Evolutionary conservation across 441 rosid species (phyloP), one percentile per base, ranked within the genome.

Genomic region (Mallotus repandus): DNA sequence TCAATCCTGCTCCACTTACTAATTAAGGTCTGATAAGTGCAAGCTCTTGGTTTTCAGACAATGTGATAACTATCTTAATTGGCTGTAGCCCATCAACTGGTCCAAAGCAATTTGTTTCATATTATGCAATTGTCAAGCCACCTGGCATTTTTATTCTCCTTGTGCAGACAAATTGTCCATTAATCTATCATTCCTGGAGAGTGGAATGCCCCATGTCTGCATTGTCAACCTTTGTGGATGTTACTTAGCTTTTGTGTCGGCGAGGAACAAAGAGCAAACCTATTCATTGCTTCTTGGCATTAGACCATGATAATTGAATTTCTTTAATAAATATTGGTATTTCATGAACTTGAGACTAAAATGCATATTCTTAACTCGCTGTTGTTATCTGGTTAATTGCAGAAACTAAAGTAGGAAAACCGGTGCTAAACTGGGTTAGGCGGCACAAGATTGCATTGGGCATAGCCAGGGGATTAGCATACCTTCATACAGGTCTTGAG

Each of bases 361-460:
- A 38, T 68, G 29, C 53, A 32, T 57, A 29, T 57, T 35, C 69
- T 64, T 70, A 11, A 43, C 56, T 57, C 70, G 32, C n/a, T 69
- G 70, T 22, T 50, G 14, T 53, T 45, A 32, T 71, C 63, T 76
- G 65, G 15, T 59, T 64, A 43, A 66, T 71, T 81, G 78, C 88
- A 95, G 99, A 95, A 71, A 76, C 83, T 66, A 89, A 82, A 83
- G 86, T 87, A 2, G 96, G 97, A 70, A 95, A 85, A 75, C 98
- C 95, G 15, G 79, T 81, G 66, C 74, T 95, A 76, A 95, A 85
- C 78, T 95, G 99, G 99, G 91, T 97, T 7, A 89, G 95, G 79
- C 85, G 99, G 41, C 99, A 93, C 87, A 95, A 87, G 88, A 89
- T 95, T 75, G 98, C 97, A 13, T 79, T 93, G 58, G 92, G 95